Conservation (phyloP, 2,329 filamentous ascomycete species). For the Periconia sp. region DNA sequence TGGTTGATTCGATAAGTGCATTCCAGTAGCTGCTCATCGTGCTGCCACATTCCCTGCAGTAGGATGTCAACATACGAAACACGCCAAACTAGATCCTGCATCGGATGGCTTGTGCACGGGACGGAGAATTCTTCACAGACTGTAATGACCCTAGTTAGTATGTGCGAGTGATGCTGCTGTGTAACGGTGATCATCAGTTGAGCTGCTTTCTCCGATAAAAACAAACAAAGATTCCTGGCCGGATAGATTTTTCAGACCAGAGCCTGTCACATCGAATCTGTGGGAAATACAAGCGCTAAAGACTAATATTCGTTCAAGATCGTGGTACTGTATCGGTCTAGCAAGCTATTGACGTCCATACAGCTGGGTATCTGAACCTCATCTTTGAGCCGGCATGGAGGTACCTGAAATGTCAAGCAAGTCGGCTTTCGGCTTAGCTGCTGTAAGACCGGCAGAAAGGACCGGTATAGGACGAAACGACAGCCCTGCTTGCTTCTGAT, state of each 20-base stretch:
- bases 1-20: slow-evolving; percentile 11
- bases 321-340: neutral
- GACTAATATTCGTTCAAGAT: neutral
- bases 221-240: slow-evolving; percentile 18
- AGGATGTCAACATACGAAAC: slow-evolving; percentile 12
- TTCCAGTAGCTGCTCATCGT: slow-evolving; percentile 6
- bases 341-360: slow-evolving; percentile 6
- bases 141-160: slow-evolving; percentile 21
- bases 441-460: too few species aligned
- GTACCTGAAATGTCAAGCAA: too few species aligned
- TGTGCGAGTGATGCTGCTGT: slow-evolving; percentile 21
- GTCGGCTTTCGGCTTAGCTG: too few species aligned
- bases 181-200: slow-evolving; percentile 21
- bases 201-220: slow-evolving; percentile 1
- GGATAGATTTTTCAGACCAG: slow-evolving; percentile 6
- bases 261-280: neutral
- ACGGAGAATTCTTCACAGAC: slow-evolving; percentile 24
- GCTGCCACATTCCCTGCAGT: slow-evolving; percentile 15
- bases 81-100: slow-evolving; percentile 17
- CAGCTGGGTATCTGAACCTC: slow-evolving; percentile 3
- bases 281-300: neutral
- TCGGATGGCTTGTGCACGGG: slow-evolving; percentile 21
- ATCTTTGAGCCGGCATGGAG: too few species aligned
- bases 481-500: too few species aligned
- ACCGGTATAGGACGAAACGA: too few species aligned